phyloP scores from a whole-genome alignment of 805 yeast species.

The Kuraishia ogatae region DNA sequence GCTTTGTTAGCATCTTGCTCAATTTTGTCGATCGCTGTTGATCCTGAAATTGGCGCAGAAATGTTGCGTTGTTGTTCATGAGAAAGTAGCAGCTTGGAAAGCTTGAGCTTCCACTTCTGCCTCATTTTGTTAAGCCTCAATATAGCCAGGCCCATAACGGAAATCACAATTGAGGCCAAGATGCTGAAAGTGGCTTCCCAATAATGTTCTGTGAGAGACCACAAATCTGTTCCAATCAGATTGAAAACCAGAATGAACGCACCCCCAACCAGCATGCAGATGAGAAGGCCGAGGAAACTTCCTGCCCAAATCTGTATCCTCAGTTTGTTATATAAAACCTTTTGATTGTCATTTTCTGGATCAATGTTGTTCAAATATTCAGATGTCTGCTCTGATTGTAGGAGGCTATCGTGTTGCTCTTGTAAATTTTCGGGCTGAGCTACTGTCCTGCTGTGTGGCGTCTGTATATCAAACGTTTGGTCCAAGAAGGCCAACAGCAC shows the following conservation, averaged over 20 bases:
- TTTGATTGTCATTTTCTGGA: neutral
- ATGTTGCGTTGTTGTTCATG: neutral
- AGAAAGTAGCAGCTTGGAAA: conserved; percentile 13
- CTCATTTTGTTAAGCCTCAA: conserved; percentile 35
- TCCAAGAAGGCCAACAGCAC: conserved; percentile 36
- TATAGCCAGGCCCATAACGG: conserved; percentile 36
- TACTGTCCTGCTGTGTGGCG: neutral
- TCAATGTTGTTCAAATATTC: neutral
- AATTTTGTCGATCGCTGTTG: neutral
- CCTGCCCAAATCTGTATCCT: conserved; percentile 35
- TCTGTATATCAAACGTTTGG: conserved; percentile 14
- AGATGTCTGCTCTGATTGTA: neutral
- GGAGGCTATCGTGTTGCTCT: neutral
- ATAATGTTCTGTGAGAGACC: conserved; percentile 37
- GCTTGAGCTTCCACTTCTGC: conserved; percentile 32
- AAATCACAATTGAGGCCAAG: conserved; percentile 33
- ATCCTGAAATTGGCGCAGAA: neutral
- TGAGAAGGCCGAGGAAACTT: conserved; percentile 28
- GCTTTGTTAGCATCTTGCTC: neutral
- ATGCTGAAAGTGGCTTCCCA: conserved; percentile 40
- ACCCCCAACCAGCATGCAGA: conserved; percentile 31
- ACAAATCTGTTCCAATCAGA: conserved; percentile 31
- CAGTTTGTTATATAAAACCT: conserved; percentile 10
- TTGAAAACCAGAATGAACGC: conserved; percentile 30
- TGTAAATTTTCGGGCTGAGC: neutral